Base-by-base conservation (phyloP, 768 basidiomycete genomes). In the Tylopilus plumbeoviolaceoides region DNA sequence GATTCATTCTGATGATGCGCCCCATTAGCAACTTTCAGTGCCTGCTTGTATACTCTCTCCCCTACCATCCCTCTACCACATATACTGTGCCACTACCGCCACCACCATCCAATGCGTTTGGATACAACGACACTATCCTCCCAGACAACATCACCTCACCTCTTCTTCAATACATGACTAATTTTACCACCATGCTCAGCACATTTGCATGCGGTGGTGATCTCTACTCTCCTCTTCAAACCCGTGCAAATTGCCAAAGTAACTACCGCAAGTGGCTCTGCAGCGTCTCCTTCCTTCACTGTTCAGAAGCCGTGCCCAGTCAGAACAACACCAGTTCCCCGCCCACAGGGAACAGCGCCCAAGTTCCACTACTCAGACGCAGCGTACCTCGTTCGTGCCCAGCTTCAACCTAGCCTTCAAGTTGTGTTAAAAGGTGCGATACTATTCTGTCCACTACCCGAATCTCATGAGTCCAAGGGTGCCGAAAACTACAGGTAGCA, bases 221-320 rank as follows among this genome's bases (percentile, higher is more conserved):
- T 63, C 63, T 75, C 50, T 95, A 91, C 71, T 91, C 89, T 6
- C 86, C 87, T 0, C 68, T 92, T 20, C 81, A 88, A 25, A 80
- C 82, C 5, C 94, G 92, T 62, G 75, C 79, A 14, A 85, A 89
- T 65, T 94, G 91, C 61, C 80, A 85, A 56, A 67, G 68, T 20
- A 81, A 81, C 21, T 95, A 94, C 65, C 78, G 86, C 31, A 74
- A 72, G 31, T 95, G 90, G 90, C 77, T 89, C 33, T 95, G 92
- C 69, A 66, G 81, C 20, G 70, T 85, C 17, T 81, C 84, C 9
- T 78, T 95, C 62, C 81, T 89, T 14, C 81, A 91, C 23, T 94
- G 91, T 55, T 76, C 78, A 14, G 89, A 93, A 46, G 59, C 70
- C 25, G 58, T 66, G 6, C 63, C 70, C 7, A 69, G 72, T 0